Evolutionary conservation across 768 basidiomycete genomes (phyloP).

Genomic region (Collybia nuda): DNA sequence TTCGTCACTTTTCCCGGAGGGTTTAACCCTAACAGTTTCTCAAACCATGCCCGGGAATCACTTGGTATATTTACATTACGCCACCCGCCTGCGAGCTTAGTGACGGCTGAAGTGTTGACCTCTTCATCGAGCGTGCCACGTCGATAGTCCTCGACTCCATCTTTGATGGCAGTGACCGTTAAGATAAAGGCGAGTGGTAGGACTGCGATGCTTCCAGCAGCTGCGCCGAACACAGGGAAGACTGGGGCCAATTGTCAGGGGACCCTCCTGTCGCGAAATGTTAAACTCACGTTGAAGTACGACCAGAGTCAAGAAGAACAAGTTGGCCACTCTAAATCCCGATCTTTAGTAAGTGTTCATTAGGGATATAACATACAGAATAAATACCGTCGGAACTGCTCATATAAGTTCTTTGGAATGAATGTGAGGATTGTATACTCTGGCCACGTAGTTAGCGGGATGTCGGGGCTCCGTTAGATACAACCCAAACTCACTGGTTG

Average conservation of each 20-base stretch:
- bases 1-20: constrained; percentile 75
- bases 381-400: constrained; percentile 86
- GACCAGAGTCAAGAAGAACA: constrained; percentile 88
- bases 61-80: constrained; percentile 84
- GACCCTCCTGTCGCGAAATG: background rate
- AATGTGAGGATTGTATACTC: constrained; percentile 93
- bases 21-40: constrained; percentile 71
- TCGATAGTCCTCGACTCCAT: constrained; percentile 95
- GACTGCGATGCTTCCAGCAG: constrained; percentile 77
- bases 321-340: constrained; percentile 71
- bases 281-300: constrained; percentile 65
- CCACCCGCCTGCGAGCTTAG: constrained; percentile 82
- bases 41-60: constrained; percentile 74
- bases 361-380: background rate
- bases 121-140: constrained; percentile 85
- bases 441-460: constrained; percentile 23
- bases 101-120: constrained; percentile 93
- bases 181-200: constrained; percentile 89
- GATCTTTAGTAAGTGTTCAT: background rate
- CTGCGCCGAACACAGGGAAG: constrained; percentile 89
- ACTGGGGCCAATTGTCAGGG: constrained; percentile 40
- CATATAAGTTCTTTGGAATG: constrained; percentile 90
- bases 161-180: constrained; percentile 88
- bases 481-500: constrained; percentile 67
- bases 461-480: background rate